phyloP scores from a whole-genome alignment of 176 grass and related monocot genomes.

The Avena insularis region DNA sequence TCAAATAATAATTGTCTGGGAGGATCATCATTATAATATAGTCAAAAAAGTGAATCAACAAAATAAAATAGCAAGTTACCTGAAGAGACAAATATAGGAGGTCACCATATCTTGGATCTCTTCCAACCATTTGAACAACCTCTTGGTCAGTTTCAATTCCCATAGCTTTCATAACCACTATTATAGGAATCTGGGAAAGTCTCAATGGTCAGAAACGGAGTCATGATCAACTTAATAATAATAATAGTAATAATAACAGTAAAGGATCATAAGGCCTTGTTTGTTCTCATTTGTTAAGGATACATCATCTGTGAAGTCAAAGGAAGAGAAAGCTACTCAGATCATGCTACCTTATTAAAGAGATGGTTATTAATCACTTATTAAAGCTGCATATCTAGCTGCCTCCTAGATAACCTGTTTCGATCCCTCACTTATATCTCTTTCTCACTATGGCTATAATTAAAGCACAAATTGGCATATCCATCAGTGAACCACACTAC shows the following conservation, averaged over 20 bases:
- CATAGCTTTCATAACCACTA: conserved; percentile 99
- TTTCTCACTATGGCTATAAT: conserved; percentile 31
- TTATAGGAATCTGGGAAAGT: conserved; percentile 84
- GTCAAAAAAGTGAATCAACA: background rate
- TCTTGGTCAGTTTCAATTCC: conserved; percentile 98
- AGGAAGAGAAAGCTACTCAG: conserved; percentile 22
- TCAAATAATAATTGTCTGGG: conserved; percentile 17
- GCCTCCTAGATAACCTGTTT: conserved; percentile 13
- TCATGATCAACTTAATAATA: conserved; percentile 26
- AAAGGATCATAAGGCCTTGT: conserved; percentile 13
- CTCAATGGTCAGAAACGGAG: conserved; percentile 29
- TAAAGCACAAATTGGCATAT: conserved; percentile 19
- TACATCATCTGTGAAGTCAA: conserved; percentile 6
- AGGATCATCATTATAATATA: conserved; percentile 5
- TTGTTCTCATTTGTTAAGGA: background rate
- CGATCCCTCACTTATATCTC: conserved; percentile 2
- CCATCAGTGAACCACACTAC: conserved; percentile 24
- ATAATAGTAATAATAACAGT: background rate
- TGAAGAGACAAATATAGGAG: conserved; percentile 88
- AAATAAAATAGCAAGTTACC: conserved; percentile 51
- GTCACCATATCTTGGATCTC: conserved; percentile 80
- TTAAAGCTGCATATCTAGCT: conserved; percentile 14
- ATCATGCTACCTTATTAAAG: conserved; percentile 17
- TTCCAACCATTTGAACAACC: conserved; percentile 93
- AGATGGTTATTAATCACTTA: conserved; percentile 2